Percentiles rank a stretch among this genome's conserved stretches.
Evolutionary conservation across 768 basidiomycete species (phyloP).

Genomic region (Amanita exitialis): DNA sequence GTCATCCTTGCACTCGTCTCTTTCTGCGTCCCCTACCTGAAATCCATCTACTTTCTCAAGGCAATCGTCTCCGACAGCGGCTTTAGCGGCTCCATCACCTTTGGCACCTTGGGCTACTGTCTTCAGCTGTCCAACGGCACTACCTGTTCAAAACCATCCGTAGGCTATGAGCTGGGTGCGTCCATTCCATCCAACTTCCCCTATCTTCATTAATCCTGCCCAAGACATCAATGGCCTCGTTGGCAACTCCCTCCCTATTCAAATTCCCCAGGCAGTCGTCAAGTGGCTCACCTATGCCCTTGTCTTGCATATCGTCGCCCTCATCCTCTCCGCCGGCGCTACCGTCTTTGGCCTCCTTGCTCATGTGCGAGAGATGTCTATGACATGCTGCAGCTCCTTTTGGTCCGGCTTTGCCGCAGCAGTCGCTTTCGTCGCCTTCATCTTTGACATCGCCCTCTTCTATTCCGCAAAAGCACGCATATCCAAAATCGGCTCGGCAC

Average conservation of each 20-base stretch:
- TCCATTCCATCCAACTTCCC: constrained; percentile 8
- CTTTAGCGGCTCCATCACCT: constrained; percentile 54
- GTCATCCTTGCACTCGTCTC: constrained; percentile 75
- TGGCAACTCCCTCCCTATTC: constrained; percentile 49
- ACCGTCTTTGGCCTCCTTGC: constrained; percentile 81
- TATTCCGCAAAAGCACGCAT: constrained; percentile 83
- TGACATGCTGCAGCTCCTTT: constrained; percentile 74
- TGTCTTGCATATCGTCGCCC: constrained; percentile 84
- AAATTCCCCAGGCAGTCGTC: constrained; percentile 75
- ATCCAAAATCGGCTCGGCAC: constrained; percentile 66
- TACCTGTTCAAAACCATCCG: constrained; percentile 68
- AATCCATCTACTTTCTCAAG: constrained; percentile 82
- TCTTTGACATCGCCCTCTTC: constrained; percentile 89
- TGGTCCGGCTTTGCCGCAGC: constrained; percentile 75
- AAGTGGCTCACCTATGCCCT: constrained; percentile 96
- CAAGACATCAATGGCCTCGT: constrained; percentile 78
- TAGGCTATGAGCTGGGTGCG: constrained; percentile 87
- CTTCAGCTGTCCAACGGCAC: constrained; percentile 40
- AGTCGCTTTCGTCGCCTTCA: constrained; percentile 76
- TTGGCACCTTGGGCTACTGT: constrained; percentile 92
- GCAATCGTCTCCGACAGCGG: constrained; percentile 44
- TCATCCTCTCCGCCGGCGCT: constrained; percentile 60
- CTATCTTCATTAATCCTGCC: constrained; percentile 4
- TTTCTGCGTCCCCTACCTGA: constrained; percentile 87
- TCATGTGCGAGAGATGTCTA: constrained; percentile 79